Conservation (phyloP, 1,139 yeast genomes). For the Scheffersomyces parashehatae region DNA sequence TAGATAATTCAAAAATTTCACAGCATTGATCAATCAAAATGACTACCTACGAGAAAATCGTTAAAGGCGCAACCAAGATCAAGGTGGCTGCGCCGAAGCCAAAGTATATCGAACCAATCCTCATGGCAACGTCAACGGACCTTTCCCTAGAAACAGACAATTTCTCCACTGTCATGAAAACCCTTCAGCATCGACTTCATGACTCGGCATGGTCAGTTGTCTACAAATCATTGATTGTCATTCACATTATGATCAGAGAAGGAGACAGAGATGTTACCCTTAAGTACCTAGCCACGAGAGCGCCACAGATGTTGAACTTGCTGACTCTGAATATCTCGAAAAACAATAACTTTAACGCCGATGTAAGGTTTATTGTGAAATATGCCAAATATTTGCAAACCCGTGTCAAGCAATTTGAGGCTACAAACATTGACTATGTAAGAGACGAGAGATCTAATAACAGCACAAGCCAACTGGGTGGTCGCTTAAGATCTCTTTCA, state of each 20-base stretch:
- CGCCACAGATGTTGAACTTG: slow-evolving; percentile 57
- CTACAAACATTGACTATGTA: slow-evolving; percentile 73
- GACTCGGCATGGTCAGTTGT: slow-evolving; percentile 91
- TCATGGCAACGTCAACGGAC: slow-evolving; percentile 65
- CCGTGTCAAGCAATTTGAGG: slow-evolving; percentile 68
- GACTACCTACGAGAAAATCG: slow-evolving; percentile 51
- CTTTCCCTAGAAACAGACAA: slow-evolving; percentile 50
- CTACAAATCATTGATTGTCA: slow-evolving; percentile 78
- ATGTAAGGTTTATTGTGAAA: slow-evolving; percentile 61
- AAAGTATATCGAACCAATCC: slow-evolving; percentile 89
- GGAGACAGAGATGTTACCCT: slow-evolving; percentile 77
- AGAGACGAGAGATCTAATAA: slow-evolving; percentile 63
- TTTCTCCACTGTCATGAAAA: slow-evolving; percentile 67
- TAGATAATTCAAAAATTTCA: no score
- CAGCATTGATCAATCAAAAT: slow-evolving; percentile 15
- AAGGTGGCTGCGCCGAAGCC: slow-evolving; percentile 97
- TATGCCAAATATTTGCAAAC: slow-evolving; percentile 72
- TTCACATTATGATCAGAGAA: slow-evolving; percentile 90
- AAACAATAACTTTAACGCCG: slow-evolving; percentile 41
- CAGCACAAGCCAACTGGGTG: slow-evolving; percentile 49
- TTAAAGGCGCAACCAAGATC: slow-evolving; percentile 51
- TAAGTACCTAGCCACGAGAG: slow-evolving; percentile 59
- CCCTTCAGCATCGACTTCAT: slow-evolving; percentile 59
- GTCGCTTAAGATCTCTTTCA: slow-evolving; percentile 61
- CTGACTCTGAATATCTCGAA: slow-evolving; percentile 31